phyloP scores from a whole-genome alignment of 139 green algal genomes.

The Coccomyxa sp. region DNA sequence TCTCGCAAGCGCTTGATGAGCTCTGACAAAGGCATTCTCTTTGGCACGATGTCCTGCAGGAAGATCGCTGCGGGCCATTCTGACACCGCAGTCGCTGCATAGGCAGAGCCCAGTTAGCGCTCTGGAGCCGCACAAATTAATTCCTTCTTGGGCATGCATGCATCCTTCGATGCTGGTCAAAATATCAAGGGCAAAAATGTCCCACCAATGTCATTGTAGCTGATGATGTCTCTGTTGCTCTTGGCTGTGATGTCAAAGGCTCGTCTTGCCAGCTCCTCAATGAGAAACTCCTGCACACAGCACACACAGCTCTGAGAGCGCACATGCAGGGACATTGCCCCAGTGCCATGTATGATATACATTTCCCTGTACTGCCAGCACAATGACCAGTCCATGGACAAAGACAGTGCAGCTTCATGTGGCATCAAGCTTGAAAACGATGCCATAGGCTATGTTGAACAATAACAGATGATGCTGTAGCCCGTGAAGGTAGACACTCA shows the following conservation, averaged over 20 bases:
- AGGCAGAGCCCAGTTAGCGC: not conserved
- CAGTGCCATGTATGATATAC: not conserved
- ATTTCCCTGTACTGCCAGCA: not conserved
- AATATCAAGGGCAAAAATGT: not conserved
- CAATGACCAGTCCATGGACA: not conserved
- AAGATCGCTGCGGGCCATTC: not conserved
- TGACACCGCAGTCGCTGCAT: not conserved
- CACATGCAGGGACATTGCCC: not conserved
- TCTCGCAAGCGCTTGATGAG: not conserved
- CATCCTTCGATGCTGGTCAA: not conserved
- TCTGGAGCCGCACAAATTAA: not conserved
- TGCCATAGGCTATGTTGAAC: too few relatives aligned
- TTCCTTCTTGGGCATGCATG: too few relatives aligned
- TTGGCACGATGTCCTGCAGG: not conserved
- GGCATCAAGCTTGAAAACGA: not conserved
- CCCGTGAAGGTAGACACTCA: not conserved
- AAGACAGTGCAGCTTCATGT: too few relatives aligned
- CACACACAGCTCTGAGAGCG: too few relatives aligned
- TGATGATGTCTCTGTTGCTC: conserved; percentile 2
- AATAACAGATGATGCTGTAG: not conserved
- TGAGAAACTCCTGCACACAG: conserved; percentile 14
- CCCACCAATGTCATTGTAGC: conserved; percentile 20
- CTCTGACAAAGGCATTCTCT: not conserved
- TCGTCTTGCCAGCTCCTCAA: conserved; percentile 13
- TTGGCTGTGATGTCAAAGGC: conserved; percentile 2